phyloP scores from a whole-genome alignment of 2,329 filamentous ascomycete species.

The Paraphaeosphaeria minitans region DNA sequence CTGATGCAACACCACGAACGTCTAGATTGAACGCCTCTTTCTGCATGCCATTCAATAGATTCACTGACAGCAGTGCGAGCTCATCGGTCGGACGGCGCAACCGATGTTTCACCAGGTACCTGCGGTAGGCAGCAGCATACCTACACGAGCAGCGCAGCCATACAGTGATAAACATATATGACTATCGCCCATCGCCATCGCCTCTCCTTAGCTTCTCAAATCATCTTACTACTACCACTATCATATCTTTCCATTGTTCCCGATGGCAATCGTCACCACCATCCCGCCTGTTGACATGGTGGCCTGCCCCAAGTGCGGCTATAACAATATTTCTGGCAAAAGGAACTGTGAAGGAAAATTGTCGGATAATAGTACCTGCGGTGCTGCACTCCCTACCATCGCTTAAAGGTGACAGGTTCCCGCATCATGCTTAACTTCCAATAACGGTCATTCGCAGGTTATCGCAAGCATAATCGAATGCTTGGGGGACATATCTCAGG shows the following conservation, averaged over 20 bases:
- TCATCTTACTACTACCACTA: not conserved
- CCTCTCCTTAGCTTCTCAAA: not conserved
- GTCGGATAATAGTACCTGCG: constrained; percentile 6
- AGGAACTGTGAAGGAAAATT: constrained; percentile 6
- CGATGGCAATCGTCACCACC: not conserved
- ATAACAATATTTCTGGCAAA: constrained; percentile 12
- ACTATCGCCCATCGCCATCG: not conserved
- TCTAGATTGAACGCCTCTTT: too few species aligned
- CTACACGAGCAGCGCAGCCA: too few species aligned
- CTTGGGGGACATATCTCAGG: not conserved
- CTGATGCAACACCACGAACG: too few species aligned
- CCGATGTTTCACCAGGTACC: too few species aligned
- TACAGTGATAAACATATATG: too few species aligned
- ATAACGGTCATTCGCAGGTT: not conserved
- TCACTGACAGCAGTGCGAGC: too few species aligned
- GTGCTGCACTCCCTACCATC: constrained; percentile 7
- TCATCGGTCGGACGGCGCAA: too few species aligned
- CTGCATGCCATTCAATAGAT: too few species aligned
- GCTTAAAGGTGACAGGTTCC: not conserved
- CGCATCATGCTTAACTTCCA: not conserved
- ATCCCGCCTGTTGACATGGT: constrained; percentile 5
- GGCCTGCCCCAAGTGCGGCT: constrained; percentile 10
- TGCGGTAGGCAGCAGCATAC: too few species aligned
- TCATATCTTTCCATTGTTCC: not conserved
- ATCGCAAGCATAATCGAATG: not conserved